Base-by-base conservation (phyloP, 2,329 filamentous ascomycete genomes). In the Chlorencoelia australis region DNA sequence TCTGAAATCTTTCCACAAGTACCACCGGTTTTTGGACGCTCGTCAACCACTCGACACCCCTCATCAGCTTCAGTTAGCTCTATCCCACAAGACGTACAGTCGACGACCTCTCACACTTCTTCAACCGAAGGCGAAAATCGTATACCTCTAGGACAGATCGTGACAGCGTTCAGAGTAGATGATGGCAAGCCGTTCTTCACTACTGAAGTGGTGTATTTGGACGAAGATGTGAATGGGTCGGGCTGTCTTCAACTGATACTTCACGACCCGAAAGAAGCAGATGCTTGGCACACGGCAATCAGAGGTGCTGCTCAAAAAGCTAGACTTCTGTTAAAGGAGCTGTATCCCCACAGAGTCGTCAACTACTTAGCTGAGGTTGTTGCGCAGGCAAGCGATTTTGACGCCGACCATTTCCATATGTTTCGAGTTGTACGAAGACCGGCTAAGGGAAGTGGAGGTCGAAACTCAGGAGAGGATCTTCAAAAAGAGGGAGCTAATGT, bases 391-490 rank as follows among this genome's bases (percentile, higher is more conserved):
- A 66, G 72, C 38, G 79, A 84, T 54, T 84, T 83, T 53, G 75
- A 82, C 45, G 73, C 77, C 20, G 62, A 69, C 19, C 71, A 74
- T 43, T 82, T 82, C 55, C 71, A 72, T 43, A 72, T 83, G 48
- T 83, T 79, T 60, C 74, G 77, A 42, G 76, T 81, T 7, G 74
- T 82, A 17, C 72, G 79, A 50, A 69, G 78, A 43, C 66, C 71
- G n/a, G 59, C 66, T 9, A 64, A 65, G 45, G 35, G 50, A 32
- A 79, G 78, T 57, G 60, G 62, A 20, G 61, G 64, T 15, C 64
- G 71, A 36, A 68, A 74, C 3, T 79, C 79, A 6, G 70, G 71
- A 11, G 79, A 83, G 41, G 79, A 83, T 47, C 56, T 82, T 28
- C 67, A 73, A 32, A 82, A 82, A 50, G 58, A 77, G 18, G 69